Percentiles rank a stretch among this genome's conserved stretches.
phyloP scores from a whole-genome alignment of 306 rosid species.

The Styphnolobium japonicum region DNA sequence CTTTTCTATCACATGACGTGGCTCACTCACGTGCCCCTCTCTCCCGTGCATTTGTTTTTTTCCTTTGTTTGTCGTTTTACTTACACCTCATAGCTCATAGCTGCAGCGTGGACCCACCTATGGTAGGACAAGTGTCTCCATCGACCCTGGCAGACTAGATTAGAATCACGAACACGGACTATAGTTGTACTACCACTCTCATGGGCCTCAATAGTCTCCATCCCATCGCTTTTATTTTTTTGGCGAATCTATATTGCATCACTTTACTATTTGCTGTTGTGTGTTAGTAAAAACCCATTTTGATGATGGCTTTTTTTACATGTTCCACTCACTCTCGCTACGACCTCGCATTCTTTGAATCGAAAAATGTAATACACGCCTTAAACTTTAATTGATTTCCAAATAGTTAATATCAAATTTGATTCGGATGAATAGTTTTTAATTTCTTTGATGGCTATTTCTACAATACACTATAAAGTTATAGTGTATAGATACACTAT shows the following conservation, averaged over 20 bases:
- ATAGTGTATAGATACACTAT: too few relatives aligned
- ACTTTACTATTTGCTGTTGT: neutral
- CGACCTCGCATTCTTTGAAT: too few relatives aligned
- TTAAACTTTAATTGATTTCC: too few relatives aligned
- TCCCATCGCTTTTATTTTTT: too few relatives aligned
- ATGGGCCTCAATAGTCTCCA: neutral
- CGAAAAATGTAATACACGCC: too few relatives aligned
- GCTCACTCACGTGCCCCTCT: slow-evolving; percentile 54
- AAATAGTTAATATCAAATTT: too few relatives aligned
- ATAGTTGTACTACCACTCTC: neutral
- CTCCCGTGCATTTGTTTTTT: slow-evolving; percentile 19
- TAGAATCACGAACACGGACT: neutral
- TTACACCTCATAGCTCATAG: neutral
- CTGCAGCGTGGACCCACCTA: slow-evolving; percentile 35
- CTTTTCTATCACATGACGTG: slow-evolving; percentile 39
- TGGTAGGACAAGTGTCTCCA: slow-evolving; percentile 50
- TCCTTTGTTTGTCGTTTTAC: slow-evolving; percentile 30
- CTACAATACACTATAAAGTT: too few relatives aligned
- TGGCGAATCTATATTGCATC: neutral
- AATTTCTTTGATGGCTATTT: too few relatives aligned
- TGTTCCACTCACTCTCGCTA: too few relatives aligned
- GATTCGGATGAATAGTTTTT: too few relatives aligned
- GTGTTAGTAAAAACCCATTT: neutral
- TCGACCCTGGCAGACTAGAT: slow-evolving; percentile 11
- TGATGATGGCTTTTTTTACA: too few relatives aligned